Percentiles rank a stretch among this genome's conserved stretches.
These are phyloP conservation scores for Saccharomyces hybrid DNA, from an alignment of 1,139 yeast genomes.

Conservation along the genomic window DNA sequence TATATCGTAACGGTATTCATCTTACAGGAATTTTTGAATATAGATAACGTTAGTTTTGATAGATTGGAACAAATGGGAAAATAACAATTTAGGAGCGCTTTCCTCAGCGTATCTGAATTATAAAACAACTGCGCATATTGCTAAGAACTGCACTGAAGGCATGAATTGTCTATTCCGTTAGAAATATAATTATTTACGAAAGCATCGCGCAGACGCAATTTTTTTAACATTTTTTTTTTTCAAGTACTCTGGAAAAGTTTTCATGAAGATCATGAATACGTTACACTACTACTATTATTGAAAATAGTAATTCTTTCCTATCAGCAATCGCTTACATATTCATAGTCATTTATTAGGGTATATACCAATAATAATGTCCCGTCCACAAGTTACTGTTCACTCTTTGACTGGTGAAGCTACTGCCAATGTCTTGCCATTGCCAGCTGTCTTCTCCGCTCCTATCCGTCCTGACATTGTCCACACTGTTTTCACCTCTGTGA, in stretches of 20 bases:
- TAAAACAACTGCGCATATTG: not conserved
- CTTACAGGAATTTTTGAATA: not conserved
- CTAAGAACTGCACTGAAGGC: not conserved
- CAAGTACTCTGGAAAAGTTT: not conserved
- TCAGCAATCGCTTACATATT: not conserved
- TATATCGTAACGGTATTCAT: not conserved
- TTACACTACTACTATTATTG: not conserved
- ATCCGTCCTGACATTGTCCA: conserved; percentile 99
- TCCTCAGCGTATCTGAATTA: not conserved
- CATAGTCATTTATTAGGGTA: not conserved
- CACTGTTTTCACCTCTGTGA: conserved; percentile 95
- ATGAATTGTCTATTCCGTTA: not conserved
- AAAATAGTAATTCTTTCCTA: not conserved
- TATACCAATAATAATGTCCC: conserved; percentile 46
- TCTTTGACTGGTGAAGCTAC: conserved; percentile 83
- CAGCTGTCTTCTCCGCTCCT: conserved; percentile 99
- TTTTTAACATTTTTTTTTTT: not conserved
- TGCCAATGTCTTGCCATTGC: conserved; percentile 80
- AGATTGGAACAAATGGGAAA: not conserved
- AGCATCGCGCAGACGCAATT: not conserved
- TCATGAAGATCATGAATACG: not conserved
- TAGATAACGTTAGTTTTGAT: not conserved
- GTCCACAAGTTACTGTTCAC: conserved; percentile 97
- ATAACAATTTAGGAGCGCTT: not conserved
- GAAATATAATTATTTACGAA: not conserved